phyloP scores from a whole-genome alignment of 2,329 filamentous ascomycete species.

The Epichloe elymi region DNA sequence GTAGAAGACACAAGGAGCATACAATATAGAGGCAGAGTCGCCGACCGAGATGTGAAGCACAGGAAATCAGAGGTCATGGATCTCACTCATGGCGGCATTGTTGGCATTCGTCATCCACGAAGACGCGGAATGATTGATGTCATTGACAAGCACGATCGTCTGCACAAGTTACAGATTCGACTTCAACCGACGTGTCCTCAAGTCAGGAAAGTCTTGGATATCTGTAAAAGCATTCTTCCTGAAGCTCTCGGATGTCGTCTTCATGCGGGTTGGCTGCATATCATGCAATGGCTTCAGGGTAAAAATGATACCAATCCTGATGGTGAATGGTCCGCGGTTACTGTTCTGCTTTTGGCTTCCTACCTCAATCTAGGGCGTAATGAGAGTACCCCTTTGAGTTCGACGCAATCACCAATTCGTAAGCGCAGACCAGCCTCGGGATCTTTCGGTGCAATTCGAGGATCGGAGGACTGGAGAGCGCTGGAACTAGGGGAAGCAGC shows the following conservation, averaged over 20 bases:
- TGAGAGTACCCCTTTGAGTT: conserved; percentile 14
- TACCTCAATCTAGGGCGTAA: conserved; percentile 44
- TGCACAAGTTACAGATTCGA: conserved; percentile 55
- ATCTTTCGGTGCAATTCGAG: conserved; percentile 22
- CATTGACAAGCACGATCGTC: conserved; percentile 44
- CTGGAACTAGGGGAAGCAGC: conserved; percentile 34
- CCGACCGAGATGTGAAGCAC: conserved; percentile 38
- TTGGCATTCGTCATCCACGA: conserved; percentile 44
- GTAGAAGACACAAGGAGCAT: conserved; percentile 47
- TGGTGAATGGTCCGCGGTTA: conserved; percentile 56
- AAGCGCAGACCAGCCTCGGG: conserved; percentile 21
- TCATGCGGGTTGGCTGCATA: conserved; percentile 60
- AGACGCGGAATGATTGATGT: conserved; percentile 51
- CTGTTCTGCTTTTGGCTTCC: conserved; percentile 50
- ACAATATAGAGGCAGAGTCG: conserved; percentile 38
- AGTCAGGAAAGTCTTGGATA: conserved; percentile 45
- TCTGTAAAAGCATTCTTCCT: conserved; percentile 52
- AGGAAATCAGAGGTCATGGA: conserved; percentile 33
- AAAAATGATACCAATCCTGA: conserved; percentile 35
- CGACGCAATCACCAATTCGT: conserved; percentile 16
- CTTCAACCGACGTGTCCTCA: conserved; percentile 52
- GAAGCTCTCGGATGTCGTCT: conserved; percentile 46
- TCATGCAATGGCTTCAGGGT: conserved; percentile 52
- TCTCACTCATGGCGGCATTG: conserved; percentile 33
- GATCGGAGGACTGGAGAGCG: conserved; percentile 32